These are phyloP conservation scores for Fusarium newnesense DNA, from an alignment of 2,329 filamentous ascomycete genomes.

Conservation along the genomic window DNA sequence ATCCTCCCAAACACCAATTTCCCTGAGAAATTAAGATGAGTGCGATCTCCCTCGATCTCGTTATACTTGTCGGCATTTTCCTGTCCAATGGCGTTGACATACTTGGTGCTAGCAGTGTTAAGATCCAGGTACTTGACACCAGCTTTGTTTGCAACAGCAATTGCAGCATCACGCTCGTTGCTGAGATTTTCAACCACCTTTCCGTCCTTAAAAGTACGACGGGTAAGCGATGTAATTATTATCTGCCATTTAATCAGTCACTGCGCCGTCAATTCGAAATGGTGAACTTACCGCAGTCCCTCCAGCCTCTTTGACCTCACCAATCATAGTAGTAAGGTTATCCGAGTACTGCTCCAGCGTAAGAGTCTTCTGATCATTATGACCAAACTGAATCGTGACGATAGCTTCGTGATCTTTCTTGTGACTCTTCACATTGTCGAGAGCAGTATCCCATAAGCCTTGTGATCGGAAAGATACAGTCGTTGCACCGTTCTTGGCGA, in stretches of 20 bases:
- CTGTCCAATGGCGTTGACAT: conserved; percentile 9
- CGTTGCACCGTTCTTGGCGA: conserved; percentile 15
- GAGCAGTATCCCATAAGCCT: conserved; percentile 5
- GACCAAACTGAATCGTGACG: conserved; percentile 10
- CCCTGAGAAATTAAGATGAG: conserved; percentile 5
- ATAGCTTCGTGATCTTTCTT: conserved; percentile 4
- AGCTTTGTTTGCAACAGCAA: neutral
- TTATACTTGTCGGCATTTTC: conserved; percentile 19
- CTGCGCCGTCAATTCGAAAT: fast-evolving
- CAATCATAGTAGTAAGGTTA: conserved; percentile 9
- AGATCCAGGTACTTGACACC: neutral
- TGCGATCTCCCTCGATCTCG: conserved; percentile 13
- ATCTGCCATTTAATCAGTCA: neutral
- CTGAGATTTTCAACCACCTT: conserved; percentile 9
- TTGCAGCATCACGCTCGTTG: conserved; percentile 10
- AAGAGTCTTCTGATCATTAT: conserved; percentile 22
- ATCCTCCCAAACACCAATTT: conserved; percentile 16
- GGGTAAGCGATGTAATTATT: conserved; percentile 10
- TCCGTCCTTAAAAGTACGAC: conserved; percentile 7
- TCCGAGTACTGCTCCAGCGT: conserved; percentile 10
- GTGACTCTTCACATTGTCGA: neutral
- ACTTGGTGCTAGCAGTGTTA: conserved; percentile 11
- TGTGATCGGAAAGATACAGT: conserved; percentile 10
- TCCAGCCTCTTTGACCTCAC: conserved; percentile 1
- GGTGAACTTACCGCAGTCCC: conserved; percentile 4